phyloP scores from a whole-genome alignment of 2,329 filamentous ascomycete genomes.

The Aspergillus transmontanensis region DNA sequence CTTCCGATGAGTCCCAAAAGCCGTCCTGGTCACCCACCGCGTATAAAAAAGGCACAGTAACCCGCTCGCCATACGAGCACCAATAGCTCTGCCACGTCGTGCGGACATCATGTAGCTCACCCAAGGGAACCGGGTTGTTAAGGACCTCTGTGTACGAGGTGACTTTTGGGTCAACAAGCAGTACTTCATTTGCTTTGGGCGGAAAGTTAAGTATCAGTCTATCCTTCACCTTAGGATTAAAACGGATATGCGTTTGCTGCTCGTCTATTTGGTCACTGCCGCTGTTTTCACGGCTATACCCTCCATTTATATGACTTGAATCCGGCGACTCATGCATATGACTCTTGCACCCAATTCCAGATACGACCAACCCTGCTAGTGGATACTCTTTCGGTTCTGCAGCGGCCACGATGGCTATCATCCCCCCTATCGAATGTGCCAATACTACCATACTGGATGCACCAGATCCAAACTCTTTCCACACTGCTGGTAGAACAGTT shows the following conservation, averaged over 20 bases:
- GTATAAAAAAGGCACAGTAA: slow-evolving; percentile 16
- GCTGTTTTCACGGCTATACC: not conserved
- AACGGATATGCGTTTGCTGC: not conserved
- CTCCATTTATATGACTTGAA: not conserved
- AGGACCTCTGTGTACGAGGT: not conserved
- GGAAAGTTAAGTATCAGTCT: slow-evolving; percentile 9
- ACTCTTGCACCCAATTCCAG: slow-evolving; percentile 11
- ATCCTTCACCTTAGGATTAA: slow-evolving; percentile 11
- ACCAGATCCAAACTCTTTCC: slow-evolving; percentile 12
- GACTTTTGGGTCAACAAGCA: slow-evolving; percentile 2
- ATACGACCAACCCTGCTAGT: slow-evolving; percentile 13
- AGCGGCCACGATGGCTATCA: slow-evolving; percentile 14
- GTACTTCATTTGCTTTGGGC: not conserved
- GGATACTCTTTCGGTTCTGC: slow-evolving; percentile 10
- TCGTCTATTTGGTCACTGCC: not conserved
- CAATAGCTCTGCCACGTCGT: slow-evolving; percentile 10
- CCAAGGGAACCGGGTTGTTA: slow-evolving; percentile 10
- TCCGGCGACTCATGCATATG: not conserved
- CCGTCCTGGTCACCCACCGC: slow-evolving; percentile 15
- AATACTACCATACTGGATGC: slow-evolving; percentile 13
- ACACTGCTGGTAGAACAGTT: slow-evolving; percentile 8
- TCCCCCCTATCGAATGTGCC: slow-evolving; percentile 15
- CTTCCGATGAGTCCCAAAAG: slow-evolving; percentile 7
- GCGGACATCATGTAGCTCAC: slow-evolving; percentile 13
- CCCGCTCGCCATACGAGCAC: slow-evolving; percentile 7